A percentile compares a stretch with the other conserved stretches of the same genome.
These are phyloP conservation scores for Aspergillus arachidicola DNA, from an alignment of 2,329 filamentous ascomycete species.

Conservation along the genomic window DNA sequence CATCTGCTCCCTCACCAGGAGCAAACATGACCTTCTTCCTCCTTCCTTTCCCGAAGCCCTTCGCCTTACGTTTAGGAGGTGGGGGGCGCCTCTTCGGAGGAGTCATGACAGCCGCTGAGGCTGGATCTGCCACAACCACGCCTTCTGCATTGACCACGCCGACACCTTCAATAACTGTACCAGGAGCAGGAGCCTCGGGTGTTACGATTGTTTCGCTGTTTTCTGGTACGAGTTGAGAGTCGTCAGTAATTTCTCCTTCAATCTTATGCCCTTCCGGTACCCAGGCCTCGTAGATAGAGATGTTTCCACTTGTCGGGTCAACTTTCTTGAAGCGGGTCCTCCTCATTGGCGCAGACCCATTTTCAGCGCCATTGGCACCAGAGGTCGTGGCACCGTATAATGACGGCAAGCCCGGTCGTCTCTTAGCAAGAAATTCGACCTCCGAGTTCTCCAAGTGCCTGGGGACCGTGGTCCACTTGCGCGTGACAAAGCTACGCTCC, in stretches of 20 bases:
- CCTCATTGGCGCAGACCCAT: slow-evolving; percentile 60
- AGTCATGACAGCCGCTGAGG: slow-evolving; percentile 48
- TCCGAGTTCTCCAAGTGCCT: slow-evolving; percentile 61
- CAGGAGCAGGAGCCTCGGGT: slow-evolving; percentile 52
- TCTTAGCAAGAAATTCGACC: slow-evolving; percentile 64
- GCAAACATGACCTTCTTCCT: slow-evolving; percentile 71
- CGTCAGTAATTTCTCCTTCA: slow-evolving; percentile 76
- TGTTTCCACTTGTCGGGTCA: slow-evolving; percentile 74
- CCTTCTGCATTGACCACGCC: slow-evolving; percentile 64
- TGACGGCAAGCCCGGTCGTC: slow-evolving; percentile 61
- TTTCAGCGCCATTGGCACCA: slow-evolving; percentile 31
- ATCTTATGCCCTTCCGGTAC: slow-evolving; percentile 77
- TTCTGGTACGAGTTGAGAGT: slow-evolving; percentile 51
- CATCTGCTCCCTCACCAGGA: slow-evolving; percentile 46
- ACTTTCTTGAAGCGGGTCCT: slow-evolving; percentile 78
- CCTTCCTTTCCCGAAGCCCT: slow-evolving; percentile 74
- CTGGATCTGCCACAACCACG: slow-evolving; percentile 56
- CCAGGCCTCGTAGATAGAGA: slow-evolving; percentile 81
- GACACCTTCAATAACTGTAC: slow-evolving; percentile 62
- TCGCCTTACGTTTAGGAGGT: slow-evolving; percentile 78
- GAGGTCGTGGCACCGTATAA: slow-evolving; percentile 44
- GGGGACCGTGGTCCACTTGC: slow-evolving; percentile 61
- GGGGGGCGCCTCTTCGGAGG: slow-evolving; percentile 66
- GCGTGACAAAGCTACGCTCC: slow-evolving; percentile 57
- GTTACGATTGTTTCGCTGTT: slow-evolving; percentile 38